Conservation (phyloP, 1,139 yeast species). For the Hemisphaericaspora xylanilytica region DNA sequence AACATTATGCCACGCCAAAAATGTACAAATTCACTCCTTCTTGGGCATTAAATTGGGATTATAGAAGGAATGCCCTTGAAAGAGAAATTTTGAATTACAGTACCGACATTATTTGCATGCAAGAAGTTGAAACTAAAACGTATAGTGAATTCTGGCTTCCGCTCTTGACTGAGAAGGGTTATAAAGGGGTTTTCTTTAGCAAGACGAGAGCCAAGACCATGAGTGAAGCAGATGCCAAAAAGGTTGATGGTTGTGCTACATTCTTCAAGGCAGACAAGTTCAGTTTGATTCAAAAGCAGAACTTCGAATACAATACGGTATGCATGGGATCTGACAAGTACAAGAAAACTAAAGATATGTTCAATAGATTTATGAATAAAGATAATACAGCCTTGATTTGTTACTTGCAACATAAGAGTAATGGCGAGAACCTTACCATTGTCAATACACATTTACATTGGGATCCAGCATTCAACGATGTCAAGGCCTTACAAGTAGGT, state of each 20-base stretch:
- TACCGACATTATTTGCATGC: constrained; percentile 84
- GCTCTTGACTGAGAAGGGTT: constrained; percentile 67
- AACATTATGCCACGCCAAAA: constrained; percentile 89
- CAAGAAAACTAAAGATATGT: constrained; percentile 90
- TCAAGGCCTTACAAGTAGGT: constrained; percentile 93
- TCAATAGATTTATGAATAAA: constrained; percentile 93
- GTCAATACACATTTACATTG: constrained; percentile 96
- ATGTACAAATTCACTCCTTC: constrained; percentile 94
- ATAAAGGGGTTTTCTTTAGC: constrained; percentile 76
- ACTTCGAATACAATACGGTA: constrained; percentile 82
- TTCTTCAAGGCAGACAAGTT: constrained; percentile 74
- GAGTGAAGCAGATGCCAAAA: constrained; percentile 77
- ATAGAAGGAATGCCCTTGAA: constrained; percentile 71
- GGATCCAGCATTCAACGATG: constrained; percentile 97
- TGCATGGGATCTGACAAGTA: constrained; percentile 88
- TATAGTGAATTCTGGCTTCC: constrained; percentile 88
- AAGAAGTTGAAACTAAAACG: constrained; percentile 89
- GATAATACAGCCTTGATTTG: constrained; percentile 87
- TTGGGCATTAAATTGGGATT: constrained; percentile 97
- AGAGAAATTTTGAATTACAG: constrained; percentile 65
- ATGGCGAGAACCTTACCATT: constrained; percentile 71
- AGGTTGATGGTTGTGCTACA: constrained; percentile 97
- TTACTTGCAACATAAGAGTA: constrained; percentile 69
- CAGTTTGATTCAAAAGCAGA: constrained; percentile 65
- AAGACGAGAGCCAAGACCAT: constrained; percentile 93